Percentiles rank a stretch among this genome's conserved stretches.
These are phyloP conservation scores for Lizanozyma gosingica DNA, from an alignment of 1,139 yeast species.

Conservation along the genomic window DNA sequence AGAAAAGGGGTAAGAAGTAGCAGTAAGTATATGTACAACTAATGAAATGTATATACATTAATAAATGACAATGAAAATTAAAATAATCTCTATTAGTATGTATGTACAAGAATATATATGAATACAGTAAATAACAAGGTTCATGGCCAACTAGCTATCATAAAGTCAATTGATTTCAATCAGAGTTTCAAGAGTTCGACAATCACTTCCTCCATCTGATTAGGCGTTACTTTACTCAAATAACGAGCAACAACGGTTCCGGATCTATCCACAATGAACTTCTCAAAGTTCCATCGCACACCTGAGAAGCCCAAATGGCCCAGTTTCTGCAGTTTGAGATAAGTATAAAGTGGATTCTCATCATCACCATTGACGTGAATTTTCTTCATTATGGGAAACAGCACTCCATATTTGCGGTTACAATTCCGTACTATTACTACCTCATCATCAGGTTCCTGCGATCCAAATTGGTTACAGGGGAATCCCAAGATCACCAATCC, in stretches of 20 bases:
- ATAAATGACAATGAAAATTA: too few relatives aligned
- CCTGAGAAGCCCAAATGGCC: conserved; percentile 59
- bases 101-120: neutral
- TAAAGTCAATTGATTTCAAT: too few relatives aligned
- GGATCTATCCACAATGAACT: conserved; percentile 62
- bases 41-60: too few relatives aligned
- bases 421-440: conserved; percentile 36
- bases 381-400: conserved; percentile 38
- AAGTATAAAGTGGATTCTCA: conserved; percentile 35
- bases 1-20: neutral
- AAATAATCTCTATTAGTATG: too few relatives aligned
- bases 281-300: conserved; percentile 93
- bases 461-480: conserved; percentile 42
- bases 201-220: conserved; percentile 41
- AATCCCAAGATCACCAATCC: conserved; percentile 38
- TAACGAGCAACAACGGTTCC: conserved; percentile 72
- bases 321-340: conserved; percentile 18
- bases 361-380: conserved; percentile 37
- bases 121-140: neutral
- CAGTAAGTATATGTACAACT: neutral
- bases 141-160: too few relatives aligned
- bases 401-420: conserved; percentile 30
- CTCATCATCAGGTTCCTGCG: conserved; percentile 36
- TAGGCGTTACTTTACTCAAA: conserved; percentile 63
- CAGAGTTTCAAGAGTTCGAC: conserved; percentile 27